Base-by-base conservation (phyloP, 139 green algal genomes). In the Chlamydomonas applanata region DNA sequence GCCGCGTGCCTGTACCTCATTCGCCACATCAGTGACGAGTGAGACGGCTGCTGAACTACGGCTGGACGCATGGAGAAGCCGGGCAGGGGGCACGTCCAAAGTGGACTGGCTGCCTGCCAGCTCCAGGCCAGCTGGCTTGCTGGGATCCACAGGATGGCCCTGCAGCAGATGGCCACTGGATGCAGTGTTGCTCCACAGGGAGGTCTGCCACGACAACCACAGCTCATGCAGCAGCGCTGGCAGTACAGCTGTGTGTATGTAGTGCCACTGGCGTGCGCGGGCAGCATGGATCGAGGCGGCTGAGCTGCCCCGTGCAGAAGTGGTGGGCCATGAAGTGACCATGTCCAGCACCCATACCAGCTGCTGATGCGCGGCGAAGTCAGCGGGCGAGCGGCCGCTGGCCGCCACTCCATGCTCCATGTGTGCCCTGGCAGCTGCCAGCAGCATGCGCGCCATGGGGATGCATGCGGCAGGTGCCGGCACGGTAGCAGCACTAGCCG, bases 311-410 rank as follows among this genome's bases (percentile, higher is more conserved):
- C 40, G 40, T 49, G 40, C 40, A 49, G 32, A n/a, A 25, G 32
- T 7, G 14, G 9, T 52, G 2, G 30, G 32, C 33, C 62, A 20
- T 64, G 60, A 29, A 45, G 46, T 29, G 57, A 83, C 9, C 79
- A 83, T 73, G 29, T 95, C 81, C n/a, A 91, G 67, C 45, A 95
- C 70, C 93, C 91, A 97, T 0, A 75, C 9, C 19, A 97, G 87
- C 79, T 93, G 89, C 76, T 91, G 86, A 22, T 85, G 74, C 0
- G 86, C 53, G 2, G 84, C 86, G 19, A 78, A n/a, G 25, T 80
- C 81, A 5, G 34, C 60, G 17, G 79, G 29, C 0, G 32, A 70
- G 34, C 81, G 72, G 25, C 52, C 64, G 20, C 46, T 61, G 0
- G 54, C 71, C 30, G 20, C 11, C 22, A 65, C 0, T 4, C 59